Base-by-base conservation (phyloP, 495 filamentous ascomycete species). In the Thozetella sp. region DNA sequence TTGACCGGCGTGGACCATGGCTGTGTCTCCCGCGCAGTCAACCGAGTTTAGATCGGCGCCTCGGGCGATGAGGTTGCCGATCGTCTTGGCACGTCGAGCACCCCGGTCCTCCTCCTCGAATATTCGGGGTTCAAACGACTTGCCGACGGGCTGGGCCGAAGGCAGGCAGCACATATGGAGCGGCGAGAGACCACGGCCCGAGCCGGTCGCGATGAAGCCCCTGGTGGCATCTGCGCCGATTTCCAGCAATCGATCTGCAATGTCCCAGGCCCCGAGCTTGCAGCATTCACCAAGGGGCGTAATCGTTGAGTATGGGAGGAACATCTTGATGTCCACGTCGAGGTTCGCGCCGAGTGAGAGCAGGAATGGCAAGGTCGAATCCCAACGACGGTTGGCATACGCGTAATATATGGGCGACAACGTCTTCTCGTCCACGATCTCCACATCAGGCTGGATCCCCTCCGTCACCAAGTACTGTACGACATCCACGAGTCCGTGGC, bases 211-310 rank as follows among this genome's bases (percentile, higher is more conserved):
- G 10, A 72, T 59, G 34, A 67, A 75, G 2, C 70, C 71, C 2
- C 61, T 40, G 2, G n/a, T 50, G 22, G 61, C 43, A 25, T 72
- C 68, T 10, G 69, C 71, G 37, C 72, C 75, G 10, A 74, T 61
- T 6, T 71, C 68, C 22, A 74, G 58, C 50, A 78, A 27, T 15
- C 63, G 51, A 50, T 70, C 62, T 23, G 68, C 74, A 1, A 61
- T 70, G 0, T 59, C 66, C 37, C 70, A 78, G 34, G 69, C 34
- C 6, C 71, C 63, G 6, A 70, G n/a, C 1, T 65, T 59, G 37
- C 74, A 78, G 0, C 74, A 71, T 48, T 78, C 69, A 2, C 73
- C 71, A 15, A 78, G 53, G n/a, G 73, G 67, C 2, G 70, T 71
- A 51, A 72, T 66, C 37, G 65, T 55, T 2, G 69, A 63, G 51